Percentiles rank a stretch among this genome's conserved stretches.
phyloP scores from a whole-genome alignment of 108 stramenopile species.

The Cyclotella choctawhatcheeana region DNA sequence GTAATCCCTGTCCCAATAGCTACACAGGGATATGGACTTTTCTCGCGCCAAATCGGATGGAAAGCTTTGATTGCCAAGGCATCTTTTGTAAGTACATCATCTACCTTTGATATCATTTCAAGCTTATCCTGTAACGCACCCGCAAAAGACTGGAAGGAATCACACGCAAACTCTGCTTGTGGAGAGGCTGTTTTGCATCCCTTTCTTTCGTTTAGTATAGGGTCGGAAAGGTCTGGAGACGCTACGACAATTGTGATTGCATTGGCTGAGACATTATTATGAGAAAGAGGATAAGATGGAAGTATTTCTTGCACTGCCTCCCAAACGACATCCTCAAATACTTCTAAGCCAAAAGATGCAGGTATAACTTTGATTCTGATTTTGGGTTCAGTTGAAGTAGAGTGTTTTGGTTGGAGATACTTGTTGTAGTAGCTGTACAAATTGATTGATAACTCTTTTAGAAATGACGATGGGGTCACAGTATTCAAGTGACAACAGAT shows the following conservation, averaged over 20 bases:
- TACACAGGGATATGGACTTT: conserved; percentile 35
- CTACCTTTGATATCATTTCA: conserved; percentile 11
- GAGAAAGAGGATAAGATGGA: not conserved
- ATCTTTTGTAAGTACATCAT: conserved; percentile 15
- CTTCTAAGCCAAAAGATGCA: conserved; percentile 51
- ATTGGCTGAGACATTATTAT: not conserved
- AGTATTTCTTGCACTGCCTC: conserved; percentile 36
- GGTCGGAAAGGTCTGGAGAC: conserved; percentile 43
- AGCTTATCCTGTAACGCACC: conserved; percentile 23
- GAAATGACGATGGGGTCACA: not conserved
- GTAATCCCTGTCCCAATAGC: conserved; percentile 21
- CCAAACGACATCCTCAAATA: conserved; percentile 48
- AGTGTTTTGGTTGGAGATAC: conserved; percentile 15
- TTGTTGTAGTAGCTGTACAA: conserved; percentile 30
- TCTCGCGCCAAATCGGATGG: conserved; percentile 46
- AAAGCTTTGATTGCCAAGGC: conserved; percentile 20
- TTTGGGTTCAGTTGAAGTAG: not conserved
- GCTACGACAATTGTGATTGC: conserved; percentile 43
- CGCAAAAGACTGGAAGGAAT: conserved; percentile 31
- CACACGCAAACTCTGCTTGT: conserved; percentile 44
- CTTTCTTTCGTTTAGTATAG: conserved; percentile 22
- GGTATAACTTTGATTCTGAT: conserved; percentile 44
- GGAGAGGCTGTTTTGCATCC: conserved; percentile 18
- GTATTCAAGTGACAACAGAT: too few species aligned
- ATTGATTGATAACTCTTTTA: not conserved